A percentile compares a stretch with the other conserved stretches of the same genome.
phyloP scores from a whole-genome alignment of 805 yeast genomes.

The Scheffersomyces lignosus region DNA sequence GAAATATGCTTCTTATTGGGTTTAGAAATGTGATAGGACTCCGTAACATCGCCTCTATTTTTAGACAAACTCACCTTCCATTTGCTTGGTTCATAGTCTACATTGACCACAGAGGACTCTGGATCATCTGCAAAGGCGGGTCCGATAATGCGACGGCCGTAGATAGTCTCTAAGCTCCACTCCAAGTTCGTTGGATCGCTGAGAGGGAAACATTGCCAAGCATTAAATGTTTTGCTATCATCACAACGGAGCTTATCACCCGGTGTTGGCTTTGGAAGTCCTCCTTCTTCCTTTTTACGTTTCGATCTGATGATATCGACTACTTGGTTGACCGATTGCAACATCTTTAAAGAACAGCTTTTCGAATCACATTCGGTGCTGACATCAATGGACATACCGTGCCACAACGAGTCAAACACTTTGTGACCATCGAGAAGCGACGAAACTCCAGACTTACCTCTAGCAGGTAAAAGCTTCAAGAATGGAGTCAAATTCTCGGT shows the following conservation, averaged over 20 bases:
- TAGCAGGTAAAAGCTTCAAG: slow-evolving; percentile 83
- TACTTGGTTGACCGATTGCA: slow-evolving; percentile 69
- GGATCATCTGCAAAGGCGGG: slow-evolving; percentile 55
- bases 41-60: slow-evolving; percentile 7
- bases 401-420: slow-evolving; percentile 91
- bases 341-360: slow-evolving; percentile 53
- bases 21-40: slow-evolving; percentile 8
- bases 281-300: slow-evolving; percentile 57
- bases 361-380: slow-evolving; percentile 47
- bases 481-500: slow-evolving; percentile 97
- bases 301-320: slow-evolving; percentile 67
- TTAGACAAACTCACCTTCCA: slow-evolving; percentile 48
- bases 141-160: slow-evolving; percentile 68
- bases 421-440: slow-evolving; percentile 87
- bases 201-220: slow-evolving; percentile 78
- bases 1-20: slow-evolving; percentile 3
- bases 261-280: slow-evolving; percentile 78
- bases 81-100: slow-evolving; percentile 38
- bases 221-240: slow-evolving; percentile 42
- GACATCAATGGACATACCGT: slow-evolving; percentile 85
- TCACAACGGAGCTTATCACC: slow-evolving; percentile 79
- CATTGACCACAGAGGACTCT: slow-evolving; percentile 42
- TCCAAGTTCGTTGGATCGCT: slow-evolving; percentile 47
- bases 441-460: slow-evolving; percentile 86
- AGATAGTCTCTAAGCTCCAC: slow-evolving; percentile 63